These are phyloP conservation scores for Sambucus nigra DNA, from an alignment of 129 eudicot genomes.

Conservation along the genomic window DNA sequence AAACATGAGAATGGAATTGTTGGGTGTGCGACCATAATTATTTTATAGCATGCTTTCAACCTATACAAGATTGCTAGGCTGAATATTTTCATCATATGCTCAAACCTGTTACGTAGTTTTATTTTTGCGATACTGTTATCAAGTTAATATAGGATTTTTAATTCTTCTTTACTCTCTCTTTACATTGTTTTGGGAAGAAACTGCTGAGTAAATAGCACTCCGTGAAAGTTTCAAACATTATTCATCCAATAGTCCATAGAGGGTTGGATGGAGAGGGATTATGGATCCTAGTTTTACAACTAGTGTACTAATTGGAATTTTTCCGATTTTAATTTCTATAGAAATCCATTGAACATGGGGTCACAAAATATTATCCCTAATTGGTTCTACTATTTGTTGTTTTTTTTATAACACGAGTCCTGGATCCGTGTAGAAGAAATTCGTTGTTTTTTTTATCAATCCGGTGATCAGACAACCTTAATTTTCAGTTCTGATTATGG, in stretches of 20 bases:
- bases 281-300: conserved; percentile 39
- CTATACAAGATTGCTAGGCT: conserved; percentile 72
- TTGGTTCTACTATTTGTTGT: conserved; percentile 40
- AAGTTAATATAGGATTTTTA: conserved; percentile 44
- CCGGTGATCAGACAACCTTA: conserved; percentile 62
- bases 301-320: conserved; percentile 25
- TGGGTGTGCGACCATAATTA: conserved; percentile 45
- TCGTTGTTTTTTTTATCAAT: conserved; percentile 79
- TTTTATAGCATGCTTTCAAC: conserved; percentile 71
- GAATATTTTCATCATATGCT: conserved; percentile 87
- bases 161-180: conserved; percentile 8
- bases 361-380: conserved; percentile 19
- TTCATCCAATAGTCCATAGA: conserved; percentile 22
- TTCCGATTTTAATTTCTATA: conserved; percentile 19
- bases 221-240: conserved; percentile 5
- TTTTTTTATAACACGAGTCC: background rate
- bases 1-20: conserved; percentile 62
- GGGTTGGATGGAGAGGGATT: conserved; percentile 51
- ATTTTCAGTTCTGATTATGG: conserved; percentile 48
- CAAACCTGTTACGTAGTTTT: conserved; percentile 87
- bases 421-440: conserved; percentile 40
- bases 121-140: conserved; percentile 23
- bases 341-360: conserved; percentile 24
- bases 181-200: conserved; percentile 29
- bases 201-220: conserved; percentile 22